Evolutionary conservation across 2,329 filamentous ascomycete species (phyloP).

Genomic region (Thermothelomyces thermophilus): DNA sequence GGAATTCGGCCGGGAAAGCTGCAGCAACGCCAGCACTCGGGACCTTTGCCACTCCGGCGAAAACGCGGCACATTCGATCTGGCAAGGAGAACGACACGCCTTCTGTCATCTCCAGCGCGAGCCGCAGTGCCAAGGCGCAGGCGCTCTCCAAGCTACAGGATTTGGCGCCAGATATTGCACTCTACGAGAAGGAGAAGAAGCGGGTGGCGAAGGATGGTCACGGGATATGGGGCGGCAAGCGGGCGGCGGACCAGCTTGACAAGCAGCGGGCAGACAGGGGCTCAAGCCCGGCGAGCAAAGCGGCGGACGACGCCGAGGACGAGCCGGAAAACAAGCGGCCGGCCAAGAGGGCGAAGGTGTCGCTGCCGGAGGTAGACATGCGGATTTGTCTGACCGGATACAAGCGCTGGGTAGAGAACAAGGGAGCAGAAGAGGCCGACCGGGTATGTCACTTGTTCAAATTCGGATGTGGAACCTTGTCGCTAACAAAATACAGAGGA

Average conservation of each 20-base stretch:
- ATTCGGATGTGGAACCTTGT: background rate
- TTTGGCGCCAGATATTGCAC: slow-evolving; percentile 74
- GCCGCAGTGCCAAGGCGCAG: slow-evolving; percentile 81
- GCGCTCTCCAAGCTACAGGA: slow-evolving; percentile 71
- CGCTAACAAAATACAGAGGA: slow-evolving; percentile 48
- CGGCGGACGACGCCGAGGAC: slow-evolving; percentile 35
- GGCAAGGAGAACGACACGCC: slow-evolving; percentile 84
- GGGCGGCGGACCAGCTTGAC: slow-evolving; percentile 53
- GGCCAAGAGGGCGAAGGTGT: slow-evolving; percentile 56
- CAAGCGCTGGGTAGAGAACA: slow-evolving; percentile 69
- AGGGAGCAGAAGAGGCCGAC: slow-evolving; percentile 70
- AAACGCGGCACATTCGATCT: slow-evolving; percentile 42
- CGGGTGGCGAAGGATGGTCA: slow-evolving; percentile 48
- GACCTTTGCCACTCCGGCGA: slow-evolving; percentile 35
- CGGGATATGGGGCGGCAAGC: slow-evolving; percentile 55
- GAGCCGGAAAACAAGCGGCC: slow-evolving; percentile 44
- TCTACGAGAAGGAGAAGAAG: slow-evolving; percentile 93
- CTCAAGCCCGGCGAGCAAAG: slow-evolving; percentile 33
- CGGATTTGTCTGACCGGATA: slow-evolving; percentile 80
- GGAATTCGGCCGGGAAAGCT: slow-evolving; percentile 12
- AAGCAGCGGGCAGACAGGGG: slow-evolving; percentile 36
- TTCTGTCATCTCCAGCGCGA: slow-evolving; percentile 57
- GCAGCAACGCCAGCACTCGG: slow-evolving; percentile 16
- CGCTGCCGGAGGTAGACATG: slow-evolving; percentile 60
- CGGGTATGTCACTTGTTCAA: slow-evolving; percentile 54